Evolutionary conservation across 495 filamentous ascomycete genomes (phyloP), one percentile per base, ranked within the genome.

Genomic region (Cetradonia linearis): DNA sequence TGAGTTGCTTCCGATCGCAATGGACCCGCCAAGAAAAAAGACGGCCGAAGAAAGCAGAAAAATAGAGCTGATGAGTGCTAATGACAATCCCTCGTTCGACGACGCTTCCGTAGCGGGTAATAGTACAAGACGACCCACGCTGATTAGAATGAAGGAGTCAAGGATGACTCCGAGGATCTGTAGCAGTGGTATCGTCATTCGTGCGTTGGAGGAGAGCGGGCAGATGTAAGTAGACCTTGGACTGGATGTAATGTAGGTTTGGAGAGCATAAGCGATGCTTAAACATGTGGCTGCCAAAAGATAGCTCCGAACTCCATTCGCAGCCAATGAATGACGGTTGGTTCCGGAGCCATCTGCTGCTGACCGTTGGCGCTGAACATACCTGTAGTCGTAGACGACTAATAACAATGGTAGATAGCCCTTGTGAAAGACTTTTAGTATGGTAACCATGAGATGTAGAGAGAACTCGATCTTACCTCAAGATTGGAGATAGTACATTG

Each of bases 151-250:
- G 31, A 67, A 28, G 11, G 62, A 71, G 56, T 80, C 76, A 3
- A 75, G 48, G 7, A 73, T 20, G 10, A 69, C 9, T n/a, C 65
- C 69, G 28, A 70, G 27, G 6, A 71, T 27, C 58, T 65, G 70
- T 25, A 73, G 49, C 3, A 61, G 53, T 11, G 63, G 72, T 18
- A 75, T 53, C 13, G 61, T 62, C 16, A 63, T 55, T 44, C 65
- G 63, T 23, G 65, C 67, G 16, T 67, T 58, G 18, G 68, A 68
- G 14, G 68, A 61, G 9, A 71, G 66, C 23, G 76, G 71, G 62
- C 78, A 81, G 31, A 81, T 76, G 58, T 76, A 78, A 1, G 73
- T 78, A 16, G 78, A 79, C 20, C 67, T 69, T 23, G 63, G 66
- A 28, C 70, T 72, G 28, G 60, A 58, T 1, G 64, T 56, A 7